phyloP scores from a whole-genome alignment of 2,329 filamentous ascomycete genomes.

The Rutstroemia sp. region DNA sequence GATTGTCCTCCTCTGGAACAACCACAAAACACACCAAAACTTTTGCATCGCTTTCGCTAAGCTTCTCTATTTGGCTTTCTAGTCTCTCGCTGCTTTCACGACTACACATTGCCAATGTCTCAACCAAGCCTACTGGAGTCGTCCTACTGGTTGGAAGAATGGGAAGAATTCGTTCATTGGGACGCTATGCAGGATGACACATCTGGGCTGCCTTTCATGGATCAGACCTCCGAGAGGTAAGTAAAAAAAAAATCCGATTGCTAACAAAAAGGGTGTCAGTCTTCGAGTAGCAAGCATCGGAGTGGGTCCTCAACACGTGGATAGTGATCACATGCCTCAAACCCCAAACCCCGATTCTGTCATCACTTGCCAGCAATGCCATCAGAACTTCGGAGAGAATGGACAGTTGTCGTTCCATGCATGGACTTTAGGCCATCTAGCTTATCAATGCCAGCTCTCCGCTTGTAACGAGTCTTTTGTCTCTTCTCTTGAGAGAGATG shows the following conservation, averaged over 20 bases:
- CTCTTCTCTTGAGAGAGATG: not conserved
- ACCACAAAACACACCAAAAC: not conserved
- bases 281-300: too few species aligned
- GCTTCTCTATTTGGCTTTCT: not conserved
- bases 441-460: not conserved
- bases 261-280: not conserved
- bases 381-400: not conserved
- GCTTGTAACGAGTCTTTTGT: not conserved
- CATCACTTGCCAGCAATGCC: not conserved
- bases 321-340: not conserved
- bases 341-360: not conserved
- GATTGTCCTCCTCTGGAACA: not conserved
- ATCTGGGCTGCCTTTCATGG: not conserved
- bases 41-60: not conserved
- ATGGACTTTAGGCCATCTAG: not conserved
- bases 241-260: not conserved
- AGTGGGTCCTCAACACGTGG: too few species aligned
- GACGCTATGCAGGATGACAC: not conserved
- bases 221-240: not conserved
- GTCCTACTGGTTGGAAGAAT: not conserved
- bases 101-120: not conserved
- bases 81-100: not conserved
- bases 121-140: not conserved
- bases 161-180: not conserved
- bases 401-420: not conserved